These are phyloP conservation scores for Trichosanthes truncata DNA, from an alignment of 306 rosid genomes.

Conservation along the genomic window DNA sequence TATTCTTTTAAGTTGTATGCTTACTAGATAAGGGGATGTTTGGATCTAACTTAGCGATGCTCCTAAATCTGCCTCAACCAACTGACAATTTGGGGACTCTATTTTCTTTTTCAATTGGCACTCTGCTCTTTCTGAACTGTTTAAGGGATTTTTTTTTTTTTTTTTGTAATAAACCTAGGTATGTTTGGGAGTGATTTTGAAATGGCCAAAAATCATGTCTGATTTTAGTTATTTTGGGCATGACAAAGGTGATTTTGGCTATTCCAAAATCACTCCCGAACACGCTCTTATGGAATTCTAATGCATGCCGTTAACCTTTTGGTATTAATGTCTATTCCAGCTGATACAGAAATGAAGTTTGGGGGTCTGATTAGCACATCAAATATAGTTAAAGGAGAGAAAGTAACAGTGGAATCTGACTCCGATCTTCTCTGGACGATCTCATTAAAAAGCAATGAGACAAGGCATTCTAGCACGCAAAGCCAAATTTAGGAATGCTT, in stretches of 20 bases:
- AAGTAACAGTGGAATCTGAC: conserved; percentile 68
- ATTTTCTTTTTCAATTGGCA: neutral
- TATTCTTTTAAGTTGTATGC: neutral
- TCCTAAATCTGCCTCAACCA: neutral
- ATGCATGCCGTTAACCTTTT: neutral
- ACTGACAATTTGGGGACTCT: neutral
- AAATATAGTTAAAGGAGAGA: conserved; percentile 57
- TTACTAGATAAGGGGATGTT: neutral
- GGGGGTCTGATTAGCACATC: conserved; percentile 91
- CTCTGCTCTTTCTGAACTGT: neutral
- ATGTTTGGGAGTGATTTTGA: too few relatives aligned
- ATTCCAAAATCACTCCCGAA: too few relatives aligned
- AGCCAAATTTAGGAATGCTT: neutral
- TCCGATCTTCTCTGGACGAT: conserved; percentile 95
- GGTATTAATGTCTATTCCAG: conserved; percentile 37
- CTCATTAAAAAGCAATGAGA: conserved; percentile 48
- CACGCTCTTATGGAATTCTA: neutral
- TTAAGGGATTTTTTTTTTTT: neutral
- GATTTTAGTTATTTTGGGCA: too few relatives aligned
- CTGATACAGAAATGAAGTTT: conserved; percentile 57
- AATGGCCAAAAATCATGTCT: too few relatives aligned
- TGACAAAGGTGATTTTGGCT: too few relatives aligned
- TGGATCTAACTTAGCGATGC: neutral
- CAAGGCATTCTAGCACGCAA: neutral
- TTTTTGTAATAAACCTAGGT: neutral